Base-by-base conservation (phyloP, 306 rosid species). In the Vigna radiata region DNA sequence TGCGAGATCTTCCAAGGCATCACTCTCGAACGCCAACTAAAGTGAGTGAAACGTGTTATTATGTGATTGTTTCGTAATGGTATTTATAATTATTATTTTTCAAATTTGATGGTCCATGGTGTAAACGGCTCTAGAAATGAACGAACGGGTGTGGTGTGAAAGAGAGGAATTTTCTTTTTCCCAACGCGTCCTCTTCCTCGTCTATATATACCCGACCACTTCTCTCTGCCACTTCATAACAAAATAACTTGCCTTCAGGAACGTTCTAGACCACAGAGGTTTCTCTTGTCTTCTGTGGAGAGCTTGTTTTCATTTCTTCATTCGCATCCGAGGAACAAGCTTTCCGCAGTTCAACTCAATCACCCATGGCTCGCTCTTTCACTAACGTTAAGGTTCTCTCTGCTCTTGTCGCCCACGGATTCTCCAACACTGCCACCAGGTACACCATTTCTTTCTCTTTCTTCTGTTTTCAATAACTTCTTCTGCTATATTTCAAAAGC, bases 281-380 rank as follows among this genome's bases (percentile, higher is more conserved):
- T 50, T 47, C 8, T 53, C 75, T 70, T 9, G 13, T 49, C 31
- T 11, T 62, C 55, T 56, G 78, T 43, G 43, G 54, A 58, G 4
- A 73, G 56, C 56, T 73, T 73, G 18, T 59, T 54, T 21, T 54
- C 36, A 53, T 2, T 12, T 33, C 11, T 33, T 49, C 5, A 33
- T 16, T 12, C 56, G 17, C 29, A 14, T 72, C 25, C 2, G 43
- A 65, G 50, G 16, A 68, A 59, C 64, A 59, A 59, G 55, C 59
- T 16, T n/a, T 27, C 48, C 68, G 15, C 68, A 12, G 21, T 23
- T 2, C 23, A 43, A 55, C 25, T 39, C 0, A 23, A 17, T 39
- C 62, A 64, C 72, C 79, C 86, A 77, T 94, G 98, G 95, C 97
- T 88, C 96, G 93, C 77, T 86, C 93, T 85, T 85, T 90, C 94